phyloP scores from a whole-genome alignment of 2,329 filamentous ascomycete genomes.

The Colletotrichum melonis region DNA sequence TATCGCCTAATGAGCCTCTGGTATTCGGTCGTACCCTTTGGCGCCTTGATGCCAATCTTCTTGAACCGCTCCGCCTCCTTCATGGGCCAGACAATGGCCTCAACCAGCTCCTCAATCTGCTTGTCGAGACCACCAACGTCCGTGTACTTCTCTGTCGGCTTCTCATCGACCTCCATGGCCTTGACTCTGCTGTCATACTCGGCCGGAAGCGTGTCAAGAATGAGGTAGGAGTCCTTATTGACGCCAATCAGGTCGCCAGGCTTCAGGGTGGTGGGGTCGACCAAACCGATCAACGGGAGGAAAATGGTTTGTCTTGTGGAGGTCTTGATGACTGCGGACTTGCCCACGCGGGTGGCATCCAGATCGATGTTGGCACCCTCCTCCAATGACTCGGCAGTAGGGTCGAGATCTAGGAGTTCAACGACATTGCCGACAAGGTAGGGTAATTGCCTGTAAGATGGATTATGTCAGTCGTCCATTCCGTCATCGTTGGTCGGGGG shows the following conservation, averaged over 20 bases:
- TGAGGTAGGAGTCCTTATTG: conserved; percentile 98
- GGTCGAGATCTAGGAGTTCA: conserved; percentile 95
- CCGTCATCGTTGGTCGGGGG: conserved; percentile 6
- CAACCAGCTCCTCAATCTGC: conserved; percentile 98
- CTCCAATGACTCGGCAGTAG: conserved; percentile 93
- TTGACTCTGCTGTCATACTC: conserved; percentile 99
- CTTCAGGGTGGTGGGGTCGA: conserved; percentile 94
- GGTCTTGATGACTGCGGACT: conserved; percentile 99
- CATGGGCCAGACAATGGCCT: conserved; percentile 99
- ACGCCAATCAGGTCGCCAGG: conserved; percentile 97
- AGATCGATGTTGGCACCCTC: conserved; percentile 99
- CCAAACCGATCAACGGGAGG: conserved; percentile 93
- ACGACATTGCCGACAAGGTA: conserved; percentile 99
- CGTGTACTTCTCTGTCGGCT: conserved; percentile 98
- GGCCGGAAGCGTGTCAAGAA: conserved; percentile 94
- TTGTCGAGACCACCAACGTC: conserved; percentile 98
- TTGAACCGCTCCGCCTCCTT: conserved; percentile 99
- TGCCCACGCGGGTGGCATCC: conserved; percentile 95
- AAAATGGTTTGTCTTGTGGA: conserved; percentile 99
- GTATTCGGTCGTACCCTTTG: conserved; percentile 78
- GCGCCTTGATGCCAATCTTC: conserved; percentile 99
- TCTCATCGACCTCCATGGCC: conserved; percentile 99
- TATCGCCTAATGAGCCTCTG: conserved; percentile 21
- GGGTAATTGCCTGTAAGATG: conserved; percentile 82
- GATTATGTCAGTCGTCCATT: conserved; percentile 35